Conservation (phyloP, 2,329 filamentous ascomycete species). For the Fusarium graminum region DNA sequence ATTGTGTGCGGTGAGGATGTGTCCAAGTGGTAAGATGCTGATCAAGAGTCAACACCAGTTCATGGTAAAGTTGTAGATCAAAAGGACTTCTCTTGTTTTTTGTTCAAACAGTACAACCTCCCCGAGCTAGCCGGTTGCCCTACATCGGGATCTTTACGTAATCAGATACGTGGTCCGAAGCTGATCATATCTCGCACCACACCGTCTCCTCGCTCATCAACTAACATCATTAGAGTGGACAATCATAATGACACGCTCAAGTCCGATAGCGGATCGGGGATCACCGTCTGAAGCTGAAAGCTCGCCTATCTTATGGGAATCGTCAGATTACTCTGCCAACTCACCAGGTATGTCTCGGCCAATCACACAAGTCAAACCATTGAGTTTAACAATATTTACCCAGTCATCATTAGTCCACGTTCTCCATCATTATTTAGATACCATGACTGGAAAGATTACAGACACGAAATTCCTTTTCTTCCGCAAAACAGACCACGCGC, state of each 20-base stretch:
- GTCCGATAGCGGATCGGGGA: not conserved
- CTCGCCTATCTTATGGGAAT: not conserved
- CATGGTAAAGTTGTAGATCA: conserved; percentile 18
- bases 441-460: not conserved
- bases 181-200: not conserved
- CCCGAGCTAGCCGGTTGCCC: too few relatives aligned
- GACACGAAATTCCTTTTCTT: not conserved
- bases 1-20: conserved; percentile 7
- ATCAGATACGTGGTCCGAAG: not conserved
- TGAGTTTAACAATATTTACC: not conserved
- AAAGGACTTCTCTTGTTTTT: too few relatives aligned
- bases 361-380: not conserved
- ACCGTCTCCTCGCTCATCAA: not conserved
- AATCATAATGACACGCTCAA: not conserved
- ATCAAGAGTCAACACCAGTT: conserved; percentile 7
- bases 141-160: not conserved
- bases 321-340: not conserved
- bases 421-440: not conserved
- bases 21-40: conserved; percentile 11
- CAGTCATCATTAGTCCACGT: not conserved
- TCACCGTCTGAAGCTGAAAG: not conserved
- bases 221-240: not conserved
- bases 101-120: too few relatives aligned
- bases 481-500: not conserved
- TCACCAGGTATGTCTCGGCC: not conserved